phyloP scores from a whole-genome alignment of 345 rosid genomes.

The Heritiera littoralis region DNA sequence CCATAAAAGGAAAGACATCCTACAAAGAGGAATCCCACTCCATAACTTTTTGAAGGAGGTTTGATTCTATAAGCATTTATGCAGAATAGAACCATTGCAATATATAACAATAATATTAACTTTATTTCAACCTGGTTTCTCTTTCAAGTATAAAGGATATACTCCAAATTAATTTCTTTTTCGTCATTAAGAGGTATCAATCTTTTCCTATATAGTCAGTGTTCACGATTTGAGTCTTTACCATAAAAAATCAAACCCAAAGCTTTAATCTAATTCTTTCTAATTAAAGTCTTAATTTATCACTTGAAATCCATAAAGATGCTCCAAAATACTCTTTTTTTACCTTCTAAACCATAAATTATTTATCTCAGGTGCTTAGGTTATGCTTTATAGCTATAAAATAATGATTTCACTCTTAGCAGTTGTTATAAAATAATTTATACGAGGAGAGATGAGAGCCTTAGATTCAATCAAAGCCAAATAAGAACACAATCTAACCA shows the following conservation, averaged over 20 bases:
- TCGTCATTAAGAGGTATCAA: constrained; percentile 35
- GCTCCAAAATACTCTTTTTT: constrained; percentile 33
- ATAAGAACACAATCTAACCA: no score
- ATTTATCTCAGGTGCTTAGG: constrained; percentile 18
- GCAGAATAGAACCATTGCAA: not conserved
- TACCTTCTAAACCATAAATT: constrained; percentile 24
- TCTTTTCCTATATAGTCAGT: constrained; percentile 26
- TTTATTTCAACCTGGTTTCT: constrained; percentile 1
- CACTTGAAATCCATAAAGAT: constrained; percentile 33
- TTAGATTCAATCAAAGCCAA: no score
- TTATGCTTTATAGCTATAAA: constrained; percentile 35
- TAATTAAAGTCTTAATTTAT: constrained; percentile 24
- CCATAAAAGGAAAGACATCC: constrained; percentile 30
- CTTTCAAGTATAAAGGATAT: constrained; percentile 42
- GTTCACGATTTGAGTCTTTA: constrained; percentile 23
- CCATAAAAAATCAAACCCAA: constrained; percentile 23
- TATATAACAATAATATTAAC: constrained; percentile 4
- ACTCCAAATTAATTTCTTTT: constrained; percentile 25
- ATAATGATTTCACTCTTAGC: no score
- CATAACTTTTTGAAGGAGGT: constrained; percentile 8
- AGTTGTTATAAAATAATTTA: no score
- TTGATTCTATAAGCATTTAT: constrained; percentile 23
- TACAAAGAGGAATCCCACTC: constrained; percentile 24
- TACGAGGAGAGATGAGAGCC: no score
- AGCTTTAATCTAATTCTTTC: constrained; percentile 27